Conservation (phyloP, 2,329 filamentous ascomycete genomes). For the Neospermospora avenae region DNA sequence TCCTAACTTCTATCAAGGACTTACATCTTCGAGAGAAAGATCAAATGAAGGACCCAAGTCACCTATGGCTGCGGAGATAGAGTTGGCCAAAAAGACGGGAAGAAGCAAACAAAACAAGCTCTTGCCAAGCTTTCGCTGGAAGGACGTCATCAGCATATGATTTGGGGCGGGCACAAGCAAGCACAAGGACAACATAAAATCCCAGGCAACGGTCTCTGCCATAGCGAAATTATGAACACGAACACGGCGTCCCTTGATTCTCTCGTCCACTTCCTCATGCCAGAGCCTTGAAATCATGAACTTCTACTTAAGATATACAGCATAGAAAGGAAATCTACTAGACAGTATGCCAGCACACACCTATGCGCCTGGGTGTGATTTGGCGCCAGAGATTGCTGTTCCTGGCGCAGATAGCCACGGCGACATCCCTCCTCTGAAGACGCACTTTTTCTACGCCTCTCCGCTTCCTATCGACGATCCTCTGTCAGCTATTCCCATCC, state of each 20-base stretch:
- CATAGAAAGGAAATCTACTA: background rate
- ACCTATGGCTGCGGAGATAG: no score
- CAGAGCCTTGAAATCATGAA: background rate
- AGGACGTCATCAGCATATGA: slow-evolving; percentile 1
- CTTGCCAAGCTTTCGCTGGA: background rate
- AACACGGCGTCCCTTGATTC: background rate
- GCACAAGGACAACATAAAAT: background rate
- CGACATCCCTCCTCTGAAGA: slow-evolving; percentile 56
- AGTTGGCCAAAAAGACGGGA: background rate
- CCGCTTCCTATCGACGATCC: slow-evolving; percentile 83
- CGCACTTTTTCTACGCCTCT: slow-evolving; percentile 85
- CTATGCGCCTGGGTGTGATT: slow-evolving; percentile 33
- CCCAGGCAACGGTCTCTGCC: background rate
- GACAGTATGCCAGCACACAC: slow-evolving; percentile 33
- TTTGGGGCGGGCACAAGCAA: background rate
- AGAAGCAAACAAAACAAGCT: background rate
- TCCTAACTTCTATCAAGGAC: no score
- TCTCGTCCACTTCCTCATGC: background rate
- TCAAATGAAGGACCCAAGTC: no score
- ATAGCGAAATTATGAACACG: background rate
- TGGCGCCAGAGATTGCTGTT: slow-evolving; percentile 23
- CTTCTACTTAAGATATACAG: background rate
- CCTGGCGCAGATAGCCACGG: slow-evolving; percentile 30
- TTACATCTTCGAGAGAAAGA: no score
- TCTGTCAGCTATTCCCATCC: slow-evolving; percentile 61